A percentile compares a stretch with the other conserved stretches of the same genome.
Evolutionary conservation across 108 stramenopile genomes (phyloP).

Genomic region (Stephanodiscus triporus): DNA sequence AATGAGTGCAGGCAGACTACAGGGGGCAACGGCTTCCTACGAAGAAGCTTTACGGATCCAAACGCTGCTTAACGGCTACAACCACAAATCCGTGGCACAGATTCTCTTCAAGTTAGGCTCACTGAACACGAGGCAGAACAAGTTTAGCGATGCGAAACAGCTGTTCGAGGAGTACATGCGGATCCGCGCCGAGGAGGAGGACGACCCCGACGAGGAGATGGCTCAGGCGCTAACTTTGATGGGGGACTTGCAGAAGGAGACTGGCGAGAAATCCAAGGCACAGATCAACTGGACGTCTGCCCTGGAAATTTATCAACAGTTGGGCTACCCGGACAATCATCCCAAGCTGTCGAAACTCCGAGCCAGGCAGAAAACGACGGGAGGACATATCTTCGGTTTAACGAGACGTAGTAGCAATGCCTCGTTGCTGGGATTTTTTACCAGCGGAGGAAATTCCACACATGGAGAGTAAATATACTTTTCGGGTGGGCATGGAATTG

Average conservation of each 20-base stretch:
- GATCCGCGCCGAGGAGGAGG: constrained; percentile 47
- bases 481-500: no score
- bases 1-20: constrained; percentile 28
- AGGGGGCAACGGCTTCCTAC: constrained; percentile 40
- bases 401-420: background rate
- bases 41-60: constrained; percentile 48
- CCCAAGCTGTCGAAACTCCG: constrained; percentile 37
- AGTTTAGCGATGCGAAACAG: constrained; percentile 34
- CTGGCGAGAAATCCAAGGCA: constrained; percentile 47
- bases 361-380: constrained; percentile 25
- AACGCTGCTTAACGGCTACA: constrained; percentile 20
- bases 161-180: constrained; percentile 51
- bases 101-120: constrained; percentile 44
- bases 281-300: constrained; percentile 56
- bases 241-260: constrained; percentile 44
- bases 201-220: constrained; percentile 52
- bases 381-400: background rate
- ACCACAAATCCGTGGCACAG: constrained; percentile 36
- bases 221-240: constrained; percentile 45
- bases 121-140: constrained; percentile 32
- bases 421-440: background rate
- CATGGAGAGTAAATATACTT: background rate
- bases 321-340: constrained; percentile 43
- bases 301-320: constrained; percentile 39
- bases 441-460: background rate